Evolutionary conservation across 169 alveolate genomes (phyloP).

Genomic region (Plasmodium falciparum): DNA sequence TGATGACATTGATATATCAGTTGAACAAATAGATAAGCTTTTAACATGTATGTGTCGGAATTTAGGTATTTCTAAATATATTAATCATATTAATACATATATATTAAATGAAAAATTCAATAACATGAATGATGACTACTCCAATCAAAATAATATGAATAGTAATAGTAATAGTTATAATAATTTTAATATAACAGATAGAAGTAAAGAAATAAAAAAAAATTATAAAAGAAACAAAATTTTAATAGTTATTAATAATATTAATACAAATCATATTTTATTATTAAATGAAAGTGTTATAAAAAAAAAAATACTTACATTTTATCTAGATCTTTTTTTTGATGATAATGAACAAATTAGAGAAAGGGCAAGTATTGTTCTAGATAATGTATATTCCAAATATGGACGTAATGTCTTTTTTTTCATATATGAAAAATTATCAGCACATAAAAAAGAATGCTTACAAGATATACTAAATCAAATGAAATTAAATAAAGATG

Average conservation of each 20-base stretch:
- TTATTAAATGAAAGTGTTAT: constrained; percentile 65
- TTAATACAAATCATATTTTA: constrained; percentile 47
- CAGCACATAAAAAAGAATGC: constrained; percentile 71
- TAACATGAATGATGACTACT: not conserved
- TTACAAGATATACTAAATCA: constrained; percentile 60
- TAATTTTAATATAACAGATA: not conserved
- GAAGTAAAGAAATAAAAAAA: not conserved
- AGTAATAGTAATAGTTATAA: not conserved
- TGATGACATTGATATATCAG: constrained; percentile 30
- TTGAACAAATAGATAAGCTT: constrained; percentile 52
- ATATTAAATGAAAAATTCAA: constrained; percentile 34
- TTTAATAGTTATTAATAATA: constrained; percentile 33
- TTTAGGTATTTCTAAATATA: constrained; percentile 61
- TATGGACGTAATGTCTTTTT: constrained; percentile 35
- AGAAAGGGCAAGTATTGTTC: constrained; percentile 52
- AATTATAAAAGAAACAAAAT: constrained; percentile 49
- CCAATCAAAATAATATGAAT: no score
- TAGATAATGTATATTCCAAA: constrained; percentile 63
- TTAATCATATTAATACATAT: constrained; percentile 43
- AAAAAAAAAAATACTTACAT: constrained; percentile 44
- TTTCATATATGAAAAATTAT: constrained; percentile 52
- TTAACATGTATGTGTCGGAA: constrained; percentile 53
- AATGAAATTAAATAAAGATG: constrained; percentile 55
- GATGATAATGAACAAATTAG: constrained; percentile 66
- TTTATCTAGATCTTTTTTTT: constrained; percentile 58